Evolutionary conservation across 2,329 filamentous ascomycete species (phyloP).

Genomic region (Aureobasidium sp.): DNA sequence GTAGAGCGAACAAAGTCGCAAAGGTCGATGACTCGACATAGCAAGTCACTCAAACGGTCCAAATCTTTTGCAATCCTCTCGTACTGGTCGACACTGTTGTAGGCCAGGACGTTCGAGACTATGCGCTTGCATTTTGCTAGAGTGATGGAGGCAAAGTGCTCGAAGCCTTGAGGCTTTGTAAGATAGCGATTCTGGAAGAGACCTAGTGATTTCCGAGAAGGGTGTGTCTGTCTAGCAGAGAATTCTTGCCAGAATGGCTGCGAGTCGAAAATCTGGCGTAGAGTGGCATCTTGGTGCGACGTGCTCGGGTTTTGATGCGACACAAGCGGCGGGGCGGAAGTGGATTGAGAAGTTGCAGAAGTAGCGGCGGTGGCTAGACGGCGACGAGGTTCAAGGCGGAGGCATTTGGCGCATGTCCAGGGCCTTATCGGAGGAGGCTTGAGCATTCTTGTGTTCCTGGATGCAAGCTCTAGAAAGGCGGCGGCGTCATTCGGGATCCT

Average conservation of each 20-base stretch:
- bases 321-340: slow-evolving; percentile 18
- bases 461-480: neutral
- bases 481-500: neutral
- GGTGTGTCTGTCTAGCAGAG: slow-evolving; percentile 33
- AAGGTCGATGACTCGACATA: slow-evolving; percentile 92
- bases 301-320: slow-evolving; percentile 25
- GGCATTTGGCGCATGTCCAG: slow-evolving; percentile 57
- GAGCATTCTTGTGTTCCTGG: slow-evolving; percentile 28
- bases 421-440: slow-evolving; percentile 33
- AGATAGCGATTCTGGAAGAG: slow-evolving; percentile 91
- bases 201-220: slow-evolving; percentile 49
- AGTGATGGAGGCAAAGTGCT: slow-evolving; percentile 68
- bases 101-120: slow-evolving; percentile 65
- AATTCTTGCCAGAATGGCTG: slow-evolving; percentile 61
- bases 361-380: slow-evolving; percentile 28
- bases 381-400: slow-evolving; percentile 29
- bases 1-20: slow-evolving; percentile 92
- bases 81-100: slow-evolving; percentile 64
- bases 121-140: slow-evolving; percentile 71
- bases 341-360: slow-evolving; percentile 25
- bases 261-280: slow-evolving; percentile 80
- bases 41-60: slow-evolving; percentile 82
- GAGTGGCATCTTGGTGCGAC: slow-evolving; percentile 59
- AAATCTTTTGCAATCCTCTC: slow-evolving; percentile 66
- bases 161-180: slow-evolving; percentile 74